phyloP scores from a whole-genome alignment of 768 basidiomycete genomes.

The Termitomyces sp. region DNA sequence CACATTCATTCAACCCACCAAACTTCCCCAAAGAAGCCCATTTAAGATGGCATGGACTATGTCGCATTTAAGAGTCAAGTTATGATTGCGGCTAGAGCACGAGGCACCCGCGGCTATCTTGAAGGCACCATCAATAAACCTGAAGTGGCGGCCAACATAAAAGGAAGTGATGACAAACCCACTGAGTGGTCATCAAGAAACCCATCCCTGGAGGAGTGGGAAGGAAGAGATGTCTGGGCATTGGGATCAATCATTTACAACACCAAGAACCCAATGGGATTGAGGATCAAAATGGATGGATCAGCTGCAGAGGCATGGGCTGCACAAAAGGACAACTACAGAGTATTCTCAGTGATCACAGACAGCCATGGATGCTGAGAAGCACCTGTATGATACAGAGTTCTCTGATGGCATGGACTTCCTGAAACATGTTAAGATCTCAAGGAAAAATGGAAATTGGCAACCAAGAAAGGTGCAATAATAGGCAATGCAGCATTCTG shows the following conservation, averaged over 20 bases:
- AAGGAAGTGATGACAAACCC: neutral
- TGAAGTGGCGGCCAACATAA: neutral
- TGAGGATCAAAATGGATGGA: neutral
- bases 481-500: neutral
- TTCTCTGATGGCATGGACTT: neutral
- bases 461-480: neutral
- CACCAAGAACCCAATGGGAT: too few relatives aligned
- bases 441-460: neutral
- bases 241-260: too few relatives aligned
- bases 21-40: neutral
- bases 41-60: neutral
- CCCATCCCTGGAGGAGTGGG: slow-evolving; percentile 2
- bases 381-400: neutral
- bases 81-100: neutral
- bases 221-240: neutral
- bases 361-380: neutral
- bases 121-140: neutral
- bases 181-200: neutral
- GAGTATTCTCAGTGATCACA: neutral
- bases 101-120: neutral
- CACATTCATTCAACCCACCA: neutral
- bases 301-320: neutral
- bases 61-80: neutral
- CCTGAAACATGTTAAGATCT: neutral
- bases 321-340: neutral